phyloP scores from a whole-genome alignment of 257 asterid species.

The Solanum sejunctum region DNA sequence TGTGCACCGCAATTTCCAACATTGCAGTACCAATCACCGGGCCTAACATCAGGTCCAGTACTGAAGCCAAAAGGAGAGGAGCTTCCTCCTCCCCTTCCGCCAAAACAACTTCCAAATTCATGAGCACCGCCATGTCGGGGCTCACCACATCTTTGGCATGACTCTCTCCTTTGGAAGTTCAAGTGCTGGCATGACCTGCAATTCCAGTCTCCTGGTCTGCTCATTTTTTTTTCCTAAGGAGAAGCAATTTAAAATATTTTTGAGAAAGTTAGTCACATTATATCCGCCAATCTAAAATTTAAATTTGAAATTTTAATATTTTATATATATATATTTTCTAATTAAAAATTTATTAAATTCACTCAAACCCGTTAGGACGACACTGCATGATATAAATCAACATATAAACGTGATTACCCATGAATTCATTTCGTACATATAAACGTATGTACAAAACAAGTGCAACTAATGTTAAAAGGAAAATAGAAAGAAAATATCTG shows the following conservation, averaged over 20 bases:
- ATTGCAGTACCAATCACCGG: conserved; percentile 96
- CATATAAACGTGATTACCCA: neutral
- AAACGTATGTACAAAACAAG: neutral
- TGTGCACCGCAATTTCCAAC: conserved; percentile 84
- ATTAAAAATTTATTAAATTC: neutral
- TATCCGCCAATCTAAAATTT: neutral
- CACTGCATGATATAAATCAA: neutral
- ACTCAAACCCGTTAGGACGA: neutral
- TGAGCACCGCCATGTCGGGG: conserved; percentile 56
- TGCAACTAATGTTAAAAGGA: neutral
- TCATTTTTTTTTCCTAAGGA: conserved; percentile 25
- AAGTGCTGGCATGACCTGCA: conserved; percentile 94
- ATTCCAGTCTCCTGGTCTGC: conserved; percentile 98
- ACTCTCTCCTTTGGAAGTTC: conserved; percentile 88
- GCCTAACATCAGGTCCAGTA: conserved; percentile 94
- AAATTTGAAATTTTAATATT: neutral
- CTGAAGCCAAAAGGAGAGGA: conserved; percentile 24
- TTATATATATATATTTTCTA: neutral
- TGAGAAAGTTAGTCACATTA: neutral
- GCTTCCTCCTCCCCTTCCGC: conserved; percentile 26
- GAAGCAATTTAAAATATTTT: neutral
- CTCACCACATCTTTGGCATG: conserved; percentile 93
- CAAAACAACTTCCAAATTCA: conserved; percentile 27
- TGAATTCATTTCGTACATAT: neutral
- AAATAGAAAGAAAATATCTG: neutral